Evolutionary conservation across 305 asterid species (phyloP).

Genomic region (Fraxinus sp.): DNA sequence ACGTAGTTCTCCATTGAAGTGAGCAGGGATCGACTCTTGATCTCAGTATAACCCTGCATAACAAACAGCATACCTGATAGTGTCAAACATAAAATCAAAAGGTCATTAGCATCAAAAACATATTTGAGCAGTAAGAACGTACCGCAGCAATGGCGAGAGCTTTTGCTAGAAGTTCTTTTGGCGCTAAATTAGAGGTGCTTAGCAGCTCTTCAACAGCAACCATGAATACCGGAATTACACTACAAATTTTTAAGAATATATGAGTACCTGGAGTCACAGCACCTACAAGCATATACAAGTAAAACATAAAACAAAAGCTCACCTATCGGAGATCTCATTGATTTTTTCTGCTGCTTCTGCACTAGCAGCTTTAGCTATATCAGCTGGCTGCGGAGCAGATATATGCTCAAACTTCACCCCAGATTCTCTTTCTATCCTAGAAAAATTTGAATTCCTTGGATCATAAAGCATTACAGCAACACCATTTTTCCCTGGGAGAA

Average conservation of each 20-base stretch:
- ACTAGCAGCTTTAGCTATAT: constrained; percentile 87
- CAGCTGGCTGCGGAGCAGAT: constrained; percentile 95
- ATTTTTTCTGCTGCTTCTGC: constrained; percentile 72
- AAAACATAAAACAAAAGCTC: not conserved
- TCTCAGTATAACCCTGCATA: constrained; percentile 79
- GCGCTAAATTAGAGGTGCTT: constrained; percentile 55
- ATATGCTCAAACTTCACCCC: constrained; percentile 89
- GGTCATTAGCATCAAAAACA: too few relatives aligned
- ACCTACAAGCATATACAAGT: not conserved
- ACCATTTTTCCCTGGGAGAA: constrained; percentile 70
- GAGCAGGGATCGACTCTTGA: constrained; percentile 80
- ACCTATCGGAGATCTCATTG: constrained; percentile 78
- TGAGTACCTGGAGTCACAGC: constrained; percentile 4
- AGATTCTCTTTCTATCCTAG: constrained; percentile 83
- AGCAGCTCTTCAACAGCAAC: constrained; percentile 83
- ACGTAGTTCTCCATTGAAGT: constrained; percentile 80
- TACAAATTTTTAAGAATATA: constrained; percentile 24
- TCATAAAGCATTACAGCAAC: constrained; percentile 94
- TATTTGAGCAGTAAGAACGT: too few relatives aligned
- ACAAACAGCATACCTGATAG: constrained; percentile 2
- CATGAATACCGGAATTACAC: constrained; percentile 84
- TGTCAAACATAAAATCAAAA: constrained; percentile 20
- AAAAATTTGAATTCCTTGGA: constrained; percentile 76
- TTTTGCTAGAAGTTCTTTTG: constrained; percentile 81
- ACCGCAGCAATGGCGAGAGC: constrained; percentile 96